Evolutionary conservation across 169 alveolate species (phyloP).

Genomic region (Eimeria nieschulzi): DNA sequence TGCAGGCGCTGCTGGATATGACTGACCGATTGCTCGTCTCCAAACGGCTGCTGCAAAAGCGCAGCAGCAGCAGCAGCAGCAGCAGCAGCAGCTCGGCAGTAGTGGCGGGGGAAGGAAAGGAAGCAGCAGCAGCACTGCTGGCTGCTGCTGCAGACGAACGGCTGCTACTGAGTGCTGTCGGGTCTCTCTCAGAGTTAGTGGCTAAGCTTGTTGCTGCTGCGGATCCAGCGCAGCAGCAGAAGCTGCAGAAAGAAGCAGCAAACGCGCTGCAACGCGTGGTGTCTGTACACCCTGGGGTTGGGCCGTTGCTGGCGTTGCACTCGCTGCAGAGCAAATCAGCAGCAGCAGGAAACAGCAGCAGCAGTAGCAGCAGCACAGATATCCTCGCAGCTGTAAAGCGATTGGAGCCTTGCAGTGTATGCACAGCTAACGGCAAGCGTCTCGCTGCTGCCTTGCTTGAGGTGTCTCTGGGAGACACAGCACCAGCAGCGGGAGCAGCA

Average conservation of each 20-base stretch:
- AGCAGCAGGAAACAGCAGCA: background rate
- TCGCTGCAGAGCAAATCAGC: background rate
- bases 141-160: background rate
- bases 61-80: conserved; percentile 39
- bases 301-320: background rate
- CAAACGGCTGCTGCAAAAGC: background rate
- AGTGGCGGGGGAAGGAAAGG: background rate
- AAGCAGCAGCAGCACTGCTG: background rate
- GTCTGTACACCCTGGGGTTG: conserved; percentile 1
- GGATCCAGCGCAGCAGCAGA: background rate
- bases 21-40: background rate
- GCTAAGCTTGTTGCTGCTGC: background rate
- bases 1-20: background rate
- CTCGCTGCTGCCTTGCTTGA: background rate
- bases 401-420: background rate
- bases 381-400: too few relatives aligned
- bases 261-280: background rate
- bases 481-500: background rate
- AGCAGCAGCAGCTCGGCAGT: background rate
- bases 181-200: background rate
- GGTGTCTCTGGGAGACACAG: background rate
- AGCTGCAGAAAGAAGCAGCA: background rate
- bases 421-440: background rate
- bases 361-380: background rate
- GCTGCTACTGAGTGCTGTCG: background rate